phyloP scores from a whole-genome alignment of 2,329 filamentous ascomycete genomes.

The Penicillium glabrum region DNA sequence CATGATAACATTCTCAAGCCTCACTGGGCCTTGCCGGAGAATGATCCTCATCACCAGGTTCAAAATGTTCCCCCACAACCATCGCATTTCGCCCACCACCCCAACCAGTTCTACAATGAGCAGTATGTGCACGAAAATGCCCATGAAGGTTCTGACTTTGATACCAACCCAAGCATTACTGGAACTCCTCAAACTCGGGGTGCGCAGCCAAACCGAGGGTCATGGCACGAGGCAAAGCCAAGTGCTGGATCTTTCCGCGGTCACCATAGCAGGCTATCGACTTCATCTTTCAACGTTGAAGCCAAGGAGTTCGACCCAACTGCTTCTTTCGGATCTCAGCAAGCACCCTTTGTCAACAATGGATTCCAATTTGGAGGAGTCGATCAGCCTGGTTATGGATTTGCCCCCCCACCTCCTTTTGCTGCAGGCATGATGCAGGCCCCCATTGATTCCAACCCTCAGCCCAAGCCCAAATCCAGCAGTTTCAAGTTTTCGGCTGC shows the following conservation, averaged over 20 bases:
- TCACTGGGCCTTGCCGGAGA: conserved; percentile 39
- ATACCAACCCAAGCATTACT: conserved; percentile 72
- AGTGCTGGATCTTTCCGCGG: conserved; percentile 37
- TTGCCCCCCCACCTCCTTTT: conserved; percentile 67
- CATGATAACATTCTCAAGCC: conserved; percentile 32
- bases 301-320: conserved; percentile 79
- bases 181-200: conserved; percentile 56
- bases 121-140: conserved; percentile 30
- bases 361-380: conserved; percentile 43
- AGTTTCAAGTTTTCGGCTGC: conserved; percentile 67
- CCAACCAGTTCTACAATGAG: conserved; percentile 36
- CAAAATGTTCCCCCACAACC: conserved; percentile 23
- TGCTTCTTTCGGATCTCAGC: conserved; percentile 50
- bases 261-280: conserved; percentile 67
- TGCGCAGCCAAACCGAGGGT: conserved; percentile 27
- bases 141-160: conserved; percentile 64
- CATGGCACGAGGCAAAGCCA: conserved; percentile 36
- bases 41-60: conserved; percentile 21
- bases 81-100: conserved; percentile 27
- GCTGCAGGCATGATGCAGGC: conserved; percentile 50
- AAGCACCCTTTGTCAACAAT: conserved; percentile 44
- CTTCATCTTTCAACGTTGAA: conserved; percentile 81
- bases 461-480: conserved; percentile 10
- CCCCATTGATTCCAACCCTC: conserved; percentile 13
- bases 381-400: conserved; percentile 28